Conservation (phyloP, 2,329 filamentous ascomycete species). For the Stagonosporopsis tanaceti region DNA sequence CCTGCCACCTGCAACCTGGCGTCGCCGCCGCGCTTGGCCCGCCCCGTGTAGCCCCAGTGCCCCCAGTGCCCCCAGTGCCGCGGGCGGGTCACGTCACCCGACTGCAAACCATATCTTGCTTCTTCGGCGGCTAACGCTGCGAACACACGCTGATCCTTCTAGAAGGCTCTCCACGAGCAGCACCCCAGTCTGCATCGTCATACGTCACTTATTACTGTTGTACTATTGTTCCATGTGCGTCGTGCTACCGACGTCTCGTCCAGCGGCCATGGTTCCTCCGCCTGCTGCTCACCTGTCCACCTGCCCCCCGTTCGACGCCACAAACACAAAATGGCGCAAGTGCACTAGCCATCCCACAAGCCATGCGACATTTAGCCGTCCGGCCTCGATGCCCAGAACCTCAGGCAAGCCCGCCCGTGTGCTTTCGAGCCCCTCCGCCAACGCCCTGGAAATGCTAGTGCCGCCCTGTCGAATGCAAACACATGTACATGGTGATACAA, state of each 20-base stretch:
- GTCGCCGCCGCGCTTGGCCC: conserved; percentile 3
- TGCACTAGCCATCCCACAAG: conserved; percentile 14
- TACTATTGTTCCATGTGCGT: too few relatives aligned
- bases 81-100: conserved; percentile 7
- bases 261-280: conserved; percentile 8
- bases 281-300: conserved; percentile 1
- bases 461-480: conserved; percentile 28
- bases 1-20: neutral
- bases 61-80: too few relatives aligned
- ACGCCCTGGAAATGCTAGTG: conserved; percentile 38
- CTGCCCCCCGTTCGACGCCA: conserved; percentile 13
- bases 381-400: neutral
- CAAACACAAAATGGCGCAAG: conserved; percentile 18
- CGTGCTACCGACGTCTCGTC: too few relatives aligned
- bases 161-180: conserved; percentile 4
- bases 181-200: neutral
- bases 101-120: conserved; percentile 14
- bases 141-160: conserved; percentile 22
- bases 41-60: conserved; percentile 2
- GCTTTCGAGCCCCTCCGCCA: conserved; percentile 1
- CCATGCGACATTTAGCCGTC: conserved; percentile 18
- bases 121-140: conserved; percentile 20
- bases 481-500: conserved; percentile 31
- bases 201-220: neutral
- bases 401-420: conserved; percentile 3